These are phyloP conservation scores for Pseudogymnoascus sp. DNA, from an alignment of 2,329 filamentous ascomycete species.

Conservation along the genomic window DNA sequence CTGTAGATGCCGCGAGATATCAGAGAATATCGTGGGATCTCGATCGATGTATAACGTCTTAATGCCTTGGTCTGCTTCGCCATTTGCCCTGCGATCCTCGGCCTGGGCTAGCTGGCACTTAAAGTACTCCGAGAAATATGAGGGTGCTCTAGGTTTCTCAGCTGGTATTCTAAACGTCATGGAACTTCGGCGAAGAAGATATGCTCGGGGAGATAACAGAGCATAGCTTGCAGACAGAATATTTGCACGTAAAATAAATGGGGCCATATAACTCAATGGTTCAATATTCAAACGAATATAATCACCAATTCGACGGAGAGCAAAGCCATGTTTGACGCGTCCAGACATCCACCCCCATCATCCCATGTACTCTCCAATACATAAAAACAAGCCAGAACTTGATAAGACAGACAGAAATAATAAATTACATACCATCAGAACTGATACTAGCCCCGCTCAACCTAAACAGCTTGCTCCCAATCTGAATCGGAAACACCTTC, in stretches of 20 bases:
- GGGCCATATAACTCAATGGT: not conserved
- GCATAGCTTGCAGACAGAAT: not conserved
- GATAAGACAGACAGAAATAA: not conserved
- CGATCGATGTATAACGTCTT: conserved; percentile 92
- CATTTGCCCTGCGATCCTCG: conserved; percentile 47
- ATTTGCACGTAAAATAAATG: not conserved
- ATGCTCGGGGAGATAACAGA: not conserved
- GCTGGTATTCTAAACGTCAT: conserved; percentile 17
- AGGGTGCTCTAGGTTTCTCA: conserved; percentile 67
- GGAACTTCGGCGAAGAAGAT: not conserved
- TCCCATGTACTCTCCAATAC: not conserved
- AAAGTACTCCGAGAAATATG: conserved; percentile 95
- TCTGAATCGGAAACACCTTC: conserved; percentile 59
- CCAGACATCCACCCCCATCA: not conserved
- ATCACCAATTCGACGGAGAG: not conserved
- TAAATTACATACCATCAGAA: conserved; percentile 55
- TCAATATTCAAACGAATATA: not conserved
- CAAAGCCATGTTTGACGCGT: not conserved
- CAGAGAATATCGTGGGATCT: conserved; percentile 79
- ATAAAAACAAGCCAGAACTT: not conserved
- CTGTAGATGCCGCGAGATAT: conserved; percentile 86
- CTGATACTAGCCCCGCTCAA: conserved; percentile 63
- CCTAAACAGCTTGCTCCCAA: conserved; percentile 61
- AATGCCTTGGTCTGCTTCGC: conserved; percentile 34
- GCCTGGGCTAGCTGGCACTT: conserved; percentile 67